These are phyloP conservation scores for Phytopythium mirpurense DNA, from an alignment of 352 stramenopile genomes.

Conservation along the genomic window DNA sequence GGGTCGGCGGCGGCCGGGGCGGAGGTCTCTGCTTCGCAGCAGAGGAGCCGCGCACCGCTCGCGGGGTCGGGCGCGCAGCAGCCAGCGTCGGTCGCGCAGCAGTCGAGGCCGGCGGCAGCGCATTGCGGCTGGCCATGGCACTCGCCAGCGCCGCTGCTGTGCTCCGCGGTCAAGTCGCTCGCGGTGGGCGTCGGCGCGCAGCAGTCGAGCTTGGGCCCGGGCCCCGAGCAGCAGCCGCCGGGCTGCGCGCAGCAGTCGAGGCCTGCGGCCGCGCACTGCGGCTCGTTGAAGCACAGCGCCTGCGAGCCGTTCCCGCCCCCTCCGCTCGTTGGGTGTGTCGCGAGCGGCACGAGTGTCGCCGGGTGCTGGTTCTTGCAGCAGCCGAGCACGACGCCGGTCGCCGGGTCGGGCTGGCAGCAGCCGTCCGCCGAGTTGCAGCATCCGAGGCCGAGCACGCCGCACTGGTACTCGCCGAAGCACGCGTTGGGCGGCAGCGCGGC, in stretches of 20 bases:
- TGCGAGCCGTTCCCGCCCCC: constrained; percentile 1
- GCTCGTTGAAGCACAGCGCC: constrained; percentile 31
- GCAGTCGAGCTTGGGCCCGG: constrained; percentile 34
- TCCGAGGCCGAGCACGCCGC: constrained; percentile 41
- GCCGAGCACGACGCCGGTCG: constrained; percentile 38
- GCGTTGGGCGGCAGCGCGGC: constrained; percentile 38
- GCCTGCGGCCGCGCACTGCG: constrained; percentile 28
- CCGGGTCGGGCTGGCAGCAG: constrained; percentile 52
- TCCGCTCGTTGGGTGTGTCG: neutral
- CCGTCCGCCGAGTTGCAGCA: constrained; percentile 73
- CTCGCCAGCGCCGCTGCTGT: constrained; percentile 6
- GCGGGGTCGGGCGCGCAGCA: constrained; percentile 37
- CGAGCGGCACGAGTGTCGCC: constrained; percentile 5
- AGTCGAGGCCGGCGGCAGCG: constrained; percentile 34
- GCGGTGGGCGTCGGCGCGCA: constrained; percentile 17
- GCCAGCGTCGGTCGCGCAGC: constrained; percentile 30
- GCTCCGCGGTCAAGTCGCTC: constrained; percentile 1
- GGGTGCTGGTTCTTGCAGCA: constrained; percentile 65
- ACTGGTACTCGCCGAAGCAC: constrained; percentile 62
- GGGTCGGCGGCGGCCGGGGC: neutral
- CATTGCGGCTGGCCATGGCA: constrained; percentile 42
- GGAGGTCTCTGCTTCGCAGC: constrained; percentile 21
- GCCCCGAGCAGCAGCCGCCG: constrained; percentile 37
- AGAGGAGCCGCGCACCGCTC: constrained; percentile 27
- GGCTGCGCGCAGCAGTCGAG: constrained; percentile 40